Conservation (phyloP, 257 asterid genomes). For the Fraxinus quadrangulata region DNA sequence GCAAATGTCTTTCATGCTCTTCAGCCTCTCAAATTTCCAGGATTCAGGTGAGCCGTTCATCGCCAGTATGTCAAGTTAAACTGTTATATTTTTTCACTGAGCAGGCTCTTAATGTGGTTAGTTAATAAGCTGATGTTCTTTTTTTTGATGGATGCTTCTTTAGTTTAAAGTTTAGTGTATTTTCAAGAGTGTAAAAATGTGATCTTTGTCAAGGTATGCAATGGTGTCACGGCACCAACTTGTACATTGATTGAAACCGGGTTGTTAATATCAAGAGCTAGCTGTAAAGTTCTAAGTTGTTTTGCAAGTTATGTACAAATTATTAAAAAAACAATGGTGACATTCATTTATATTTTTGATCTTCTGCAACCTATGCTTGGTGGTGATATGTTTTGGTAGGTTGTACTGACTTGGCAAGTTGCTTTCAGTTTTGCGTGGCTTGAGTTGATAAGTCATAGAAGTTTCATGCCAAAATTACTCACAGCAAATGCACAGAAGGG, state of each 20-base stretch:
- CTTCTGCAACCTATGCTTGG: not conserved
- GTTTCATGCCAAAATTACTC: slow-evolving; percentile 98
- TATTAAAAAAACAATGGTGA: not conserved
- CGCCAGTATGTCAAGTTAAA: not conserved
- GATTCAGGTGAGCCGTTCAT: slow-evolving; percentile 62
- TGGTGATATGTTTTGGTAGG: slow-evolving; percentile 5
- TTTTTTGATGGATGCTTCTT: not conserved
- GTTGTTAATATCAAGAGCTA: not conserved
- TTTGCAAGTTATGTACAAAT: not conserved
- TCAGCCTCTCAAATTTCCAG: slow-evolving; percentile 96
- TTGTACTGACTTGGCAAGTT: slow-evolving; percentile 34
- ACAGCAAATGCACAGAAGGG: slow-evolving; percentile 87
- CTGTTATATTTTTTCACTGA: not conserved
- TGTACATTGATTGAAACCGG: not conserved
- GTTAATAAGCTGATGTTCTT: not conserved
- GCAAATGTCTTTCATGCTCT: slow-evolving; percentile 90
- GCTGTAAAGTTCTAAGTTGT: not conserved
- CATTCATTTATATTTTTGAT: not conserved
- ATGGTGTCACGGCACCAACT: not conserved
- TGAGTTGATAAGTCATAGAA: slow-evolving; percentile 90
- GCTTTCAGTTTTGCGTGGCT: slow-evolving; percentile 96
- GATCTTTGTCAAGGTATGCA: slow-evolving; percentile 1
- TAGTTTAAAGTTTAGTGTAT: not conserved
- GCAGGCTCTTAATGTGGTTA: not conserved
- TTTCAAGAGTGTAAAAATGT: not conserved